Base-by-base conservation (phyloP, 805 yeast genomes). In the Metschnikowia noctiluminum region DNA sequence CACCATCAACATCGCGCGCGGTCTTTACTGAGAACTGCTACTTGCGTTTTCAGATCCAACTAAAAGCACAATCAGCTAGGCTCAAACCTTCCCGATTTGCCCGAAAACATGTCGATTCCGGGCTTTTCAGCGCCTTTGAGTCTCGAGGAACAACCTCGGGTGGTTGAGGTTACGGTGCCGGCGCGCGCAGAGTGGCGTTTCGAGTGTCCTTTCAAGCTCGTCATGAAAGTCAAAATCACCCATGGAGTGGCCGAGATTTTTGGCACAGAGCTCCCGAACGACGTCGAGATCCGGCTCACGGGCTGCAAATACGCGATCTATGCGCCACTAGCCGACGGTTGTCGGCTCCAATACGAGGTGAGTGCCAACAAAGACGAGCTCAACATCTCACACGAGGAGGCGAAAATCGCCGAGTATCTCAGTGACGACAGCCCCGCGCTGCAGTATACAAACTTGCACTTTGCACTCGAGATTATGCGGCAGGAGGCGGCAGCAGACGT, bases 211-310 rank as follows among this genome's bases (percentile, higher is more conserved):
- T 73, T 74, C 52, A 75, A 74, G 39, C 71, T 79, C 14, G 67
- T 69, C 15, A 61, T 87, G 35, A 72, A 70, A n/a, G 60, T 87
- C 40, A 79, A 72, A 56, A 73, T 83, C 10, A 49, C 66, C 2
- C 69, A 72, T 2, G 99, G 99, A 3, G 76, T 83, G 2, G 96
- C 89, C 1, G 99, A 94, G 68, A 79, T 90, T 9, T 89, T 86
- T 66, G 99, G 99, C 26, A 89, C 97, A 2, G 99, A 94, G 63
- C 77, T 94, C 26, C 87, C 97, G 2, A 71, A 76, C 38, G 88
- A 86, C 49, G 73, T 77, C 0, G 87, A 82, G 21, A 38, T 69
- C 32, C 63, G 60, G 40, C 54, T 73, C 27, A 57, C 70, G 11
- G 78, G 78, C 6, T 69, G 62, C 21, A 73, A 72, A 51, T 65